Evolutionary conservation across 306 rosid species (phyloP).

Genomic region (Pueraria montana): DNA sequence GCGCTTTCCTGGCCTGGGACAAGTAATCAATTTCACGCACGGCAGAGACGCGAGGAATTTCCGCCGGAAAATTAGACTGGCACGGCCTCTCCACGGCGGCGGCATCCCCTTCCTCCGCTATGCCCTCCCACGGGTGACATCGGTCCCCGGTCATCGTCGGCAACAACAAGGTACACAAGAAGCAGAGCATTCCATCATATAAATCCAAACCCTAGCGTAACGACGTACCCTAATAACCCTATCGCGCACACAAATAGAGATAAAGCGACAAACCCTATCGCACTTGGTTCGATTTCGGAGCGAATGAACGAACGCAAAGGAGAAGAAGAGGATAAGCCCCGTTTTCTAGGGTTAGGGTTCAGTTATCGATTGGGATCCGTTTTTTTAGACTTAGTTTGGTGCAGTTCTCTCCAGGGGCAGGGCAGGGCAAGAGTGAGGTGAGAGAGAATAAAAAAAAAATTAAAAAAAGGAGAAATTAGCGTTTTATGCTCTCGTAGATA

Average conservation of each 20-base stretch:
- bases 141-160: slow-evolving; percentile 86
- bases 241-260: not conserved
- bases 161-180: slow-evolving; percentile 54
- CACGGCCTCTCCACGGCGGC: slow-evolving; percentile 64
- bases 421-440: not conserved
- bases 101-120: slow-evolving; percentile 61
- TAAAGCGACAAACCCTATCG: slow-evolving; percentile 46
- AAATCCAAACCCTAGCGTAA: slow-evolving; percentile 57
- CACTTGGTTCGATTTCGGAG: slow-evolving; percentile 35
- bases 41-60: slow-evolving; percentile 31
- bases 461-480: slow-evolving; percentile 58
- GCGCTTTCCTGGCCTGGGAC: slow-evolving; percentile 83
- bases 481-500: slow-evolving; percentile 61
- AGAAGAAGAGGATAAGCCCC: slow-evolving; percentile 65
- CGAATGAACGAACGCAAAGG: slow-evolving; percentile 34
- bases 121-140: slow-evolving; percentile 74
- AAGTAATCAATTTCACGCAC: slow-evolving; percentile 60
- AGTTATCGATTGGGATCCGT: slow-evolving; percentile 78
- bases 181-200: slow-evolving; percentile 71
- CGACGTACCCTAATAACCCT: slow-evolving; percentile 27
- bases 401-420: slow-evolving; percentile 63
- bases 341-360: slow-evolving; percentile 77
- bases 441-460: slow-evolving; percentile 36
- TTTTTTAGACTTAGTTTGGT: slow-evolving; percentile 57
- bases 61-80: slow-evolving; percentile 60